Conservation (phyloP, 73 alveolate genomes). For the Paramecium primaurelia region DNA sequence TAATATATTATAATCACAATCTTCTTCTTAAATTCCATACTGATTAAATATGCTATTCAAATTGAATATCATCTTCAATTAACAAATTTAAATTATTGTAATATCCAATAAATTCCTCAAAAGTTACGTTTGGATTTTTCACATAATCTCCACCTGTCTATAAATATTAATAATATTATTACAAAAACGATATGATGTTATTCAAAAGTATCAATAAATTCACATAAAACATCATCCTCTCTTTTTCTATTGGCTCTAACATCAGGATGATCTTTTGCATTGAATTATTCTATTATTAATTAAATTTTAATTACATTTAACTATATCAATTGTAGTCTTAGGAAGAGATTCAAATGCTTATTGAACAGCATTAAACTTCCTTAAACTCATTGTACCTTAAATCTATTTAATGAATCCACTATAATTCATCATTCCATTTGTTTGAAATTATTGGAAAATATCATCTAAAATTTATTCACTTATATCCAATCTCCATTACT, state of each 20-base stretch:
- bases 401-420: constrained; percentile 90
- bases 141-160: constrained; percentile 68
- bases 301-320: constrained; percentile 57
- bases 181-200: constrained; percentile 72
- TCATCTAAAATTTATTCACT: constrained; percentile 72
- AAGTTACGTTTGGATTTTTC: constrained; percentile 76
- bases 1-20: background rate
- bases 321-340: constrained; percentile 66
- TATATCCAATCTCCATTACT: constrained; percentile 78
- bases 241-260: constrained; percentile 72
- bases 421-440: constrained; percentile 81
- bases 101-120: constrained; percentile 90
- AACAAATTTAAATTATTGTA: constrained; percentile 83
- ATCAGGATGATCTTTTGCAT: constrained; percentile 84
- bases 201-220: constrained; percentile 82
- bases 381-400: constrained; percentile 86
- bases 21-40: constrained; percentile 7
- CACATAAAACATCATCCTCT: constrained; percentile 80
- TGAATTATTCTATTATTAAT: constrained; percentile 63
- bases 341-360: constrained; percentile 74
- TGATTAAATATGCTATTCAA: constrained; percentile 54
- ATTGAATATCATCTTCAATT: constrained; percentile 78
- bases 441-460: constrained; percentile 77
- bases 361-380: constrained; percentile 45
- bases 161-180: constrained; percentile 59